phyloP scores from a whole-genome alignment of 2,329 filamentous ascomycete species.

The Pyricularia sp. region DNA sequence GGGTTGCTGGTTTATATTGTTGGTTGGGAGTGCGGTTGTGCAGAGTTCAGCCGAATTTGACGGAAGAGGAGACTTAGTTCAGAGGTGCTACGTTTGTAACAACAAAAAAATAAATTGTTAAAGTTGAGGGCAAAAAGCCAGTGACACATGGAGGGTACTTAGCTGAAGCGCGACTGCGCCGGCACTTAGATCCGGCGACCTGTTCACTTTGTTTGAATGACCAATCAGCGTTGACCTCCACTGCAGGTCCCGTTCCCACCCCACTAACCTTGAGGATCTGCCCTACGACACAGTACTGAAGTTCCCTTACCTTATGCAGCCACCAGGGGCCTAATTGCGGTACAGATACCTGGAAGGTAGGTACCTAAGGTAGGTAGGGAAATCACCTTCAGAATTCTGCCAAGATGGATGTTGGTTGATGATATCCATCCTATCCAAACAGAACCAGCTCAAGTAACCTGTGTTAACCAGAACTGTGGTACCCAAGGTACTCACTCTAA shows the following conservation, averaged over 20 bases:
- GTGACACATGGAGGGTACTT: background rate
- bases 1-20: background rate
- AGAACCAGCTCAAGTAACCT: too few relatives aligned
- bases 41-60: background rate
- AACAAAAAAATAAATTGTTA: background rate
- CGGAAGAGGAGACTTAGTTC: background rate
- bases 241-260: background rate
- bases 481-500: too few relatives aligned
- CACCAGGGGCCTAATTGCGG: too few relatives aligned
- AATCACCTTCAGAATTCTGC: background rate
- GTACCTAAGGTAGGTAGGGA: too few relatives aligned
- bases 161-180: background rate
- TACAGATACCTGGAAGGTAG: too few relatives aligned
- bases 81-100: background rate
- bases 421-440: too few relatives aligned
- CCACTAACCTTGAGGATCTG: background rate
- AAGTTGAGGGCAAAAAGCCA: background rate
- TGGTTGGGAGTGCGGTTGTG: background rate
- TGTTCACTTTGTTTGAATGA: background rate
- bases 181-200: background rate
- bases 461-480: too few relatives aligned
- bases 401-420: too few relatives aligned
- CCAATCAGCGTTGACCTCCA: background rate
- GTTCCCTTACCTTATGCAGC: background rate
- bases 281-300: background rate